Percentiles rank a stretch among this genome's conserved stretches.
These are phyloP conservation scores for Dioscorea zingiberensis DNA, from an alignment of 106 monocot species.

Conservation along the genomic window DNA sequence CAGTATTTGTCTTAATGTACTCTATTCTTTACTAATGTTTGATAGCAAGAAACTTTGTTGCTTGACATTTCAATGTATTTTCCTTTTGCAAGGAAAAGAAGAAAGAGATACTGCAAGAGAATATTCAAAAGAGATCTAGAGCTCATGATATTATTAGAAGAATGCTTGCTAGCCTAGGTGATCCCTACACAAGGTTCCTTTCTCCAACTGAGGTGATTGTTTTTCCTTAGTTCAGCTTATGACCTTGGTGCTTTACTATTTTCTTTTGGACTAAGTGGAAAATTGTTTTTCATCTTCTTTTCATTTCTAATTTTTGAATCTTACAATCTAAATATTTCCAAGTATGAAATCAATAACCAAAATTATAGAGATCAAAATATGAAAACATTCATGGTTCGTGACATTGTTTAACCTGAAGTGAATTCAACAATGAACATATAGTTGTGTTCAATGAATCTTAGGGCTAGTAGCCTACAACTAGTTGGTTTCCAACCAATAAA, in stretches of 20 bases:
- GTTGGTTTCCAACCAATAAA: too few species aligned
- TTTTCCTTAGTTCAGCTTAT: constrained; percentile 1
- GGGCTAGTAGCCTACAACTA: too few species aligned
- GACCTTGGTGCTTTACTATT: background rate
- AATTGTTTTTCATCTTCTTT: background rate
- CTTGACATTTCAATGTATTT: background rate
- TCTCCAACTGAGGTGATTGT: constrained; percentile 73
- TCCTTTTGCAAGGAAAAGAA: constrained; percentile 40
- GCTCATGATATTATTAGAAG: constrained; percentile 74
- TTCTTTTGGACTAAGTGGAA: background rate
- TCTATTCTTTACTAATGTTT: background rate
- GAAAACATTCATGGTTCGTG: too few species aligned
- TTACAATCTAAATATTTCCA: too few species aligned
- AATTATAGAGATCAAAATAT: too few species aligned
- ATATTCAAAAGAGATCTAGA: constrained; percentile 54
- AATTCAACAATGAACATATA: too few species aligned
- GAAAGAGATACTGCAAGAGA: constrained; percentile 43
- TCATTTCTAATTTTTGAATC: background rate
- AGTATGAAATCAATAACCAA: too few species aligned
- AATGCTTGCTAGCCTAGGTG: constrained; percentile 80
- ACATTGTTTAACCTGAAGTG: too few species aligned
- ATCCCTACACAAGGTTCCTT: constrained; percentile 89
- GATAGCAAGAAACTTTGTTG: background rate
- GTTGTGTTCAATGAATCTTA: too few species aligned
- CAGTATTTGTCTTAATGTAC: background rate